Evolutionary conservation across 163 green algal genomes (phyloP).

Genomic region (Chlorella variabilis): DNA sequence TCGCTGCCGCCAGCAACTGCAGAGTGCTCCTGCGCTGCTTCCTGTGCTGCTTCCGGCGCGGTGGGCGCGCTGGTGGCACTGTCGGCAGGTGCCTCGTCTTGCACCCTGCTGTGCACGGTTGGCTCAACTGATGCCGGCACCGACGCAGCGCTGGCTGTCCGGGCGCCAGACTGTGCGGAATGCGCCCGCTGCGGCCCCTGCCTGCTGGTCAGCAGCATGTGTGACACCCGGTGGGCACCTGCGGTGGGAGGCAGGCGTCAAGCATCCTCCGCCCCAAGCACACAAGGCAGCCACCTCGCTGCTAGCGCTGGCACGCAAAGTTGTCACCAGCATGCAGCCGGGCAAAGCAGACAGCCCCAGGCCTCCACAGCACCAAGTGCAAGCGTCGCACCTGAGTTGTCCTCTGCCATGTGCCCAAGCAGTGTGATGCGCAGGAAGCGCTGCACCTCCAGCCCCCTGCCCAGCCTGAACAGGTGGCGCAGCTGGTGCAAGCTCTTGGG

Average conservation of each 20-base stretch:
- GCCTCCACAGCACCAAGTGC: background rate
- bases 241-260: background rate
- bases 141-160: background rate
- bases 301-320: too few species aligned
- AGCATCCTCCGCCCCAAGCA: background rate
- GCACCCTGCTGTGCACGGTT: background rate
- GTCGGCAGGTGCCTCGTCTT: background rate
- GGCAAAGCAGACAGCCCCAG: background rate
- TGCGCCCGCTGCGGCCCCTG: background rate
- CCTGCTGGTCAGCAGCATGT: slow-evolving; percentile 39
- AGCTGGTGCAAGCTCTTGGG: slow-evolving; percentile 41
- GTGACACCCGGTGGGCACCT: slow-evolving; percentile 24
- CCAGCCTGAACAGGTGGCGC: slow-evolving; percentile 55
- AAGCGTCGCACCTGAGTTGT: slow-evolving; percentile 14
- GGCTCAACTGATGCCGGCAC: background rate
- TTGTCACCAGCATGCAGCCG: too few species aligned
- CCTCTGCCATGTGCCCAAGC: slow-evolving; percentile 40
- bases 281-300: background rate
- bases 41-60: background rate
- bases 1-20: background rate
- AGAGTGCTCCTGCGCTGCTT: background rate
- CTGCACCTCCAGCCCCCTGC: slow-evolving; percentile 34
- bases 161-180: background rate
- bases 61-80: background rate
- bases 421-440: slow-evolving; percentile 60